Base-by-base conservation (phyloP, 2,329 filamentous ascomycete species). In the Orbilia javanica region DNA sequence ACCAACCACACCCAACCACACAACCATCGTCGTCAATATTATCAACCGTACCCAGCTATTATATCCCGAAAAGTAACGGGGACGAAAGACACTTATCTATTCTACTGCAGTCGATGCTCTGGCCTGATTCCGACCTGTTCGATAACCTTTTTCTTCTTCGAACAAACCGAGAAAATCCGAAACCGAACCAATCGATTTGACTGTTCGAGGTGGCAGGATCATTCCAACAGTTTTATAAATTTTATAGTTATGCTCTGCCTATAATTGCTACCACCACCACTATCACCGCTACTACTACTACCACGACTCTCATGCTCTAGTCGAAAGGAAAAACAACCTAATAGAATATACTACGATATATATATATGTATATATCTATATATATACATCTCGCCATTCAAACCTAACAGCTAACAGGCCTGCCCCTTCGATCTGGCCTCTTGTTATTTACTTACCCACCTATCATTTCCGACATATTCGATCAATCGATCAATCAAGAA, bases 31-130 rank as follows among this genome's bases (percentile, higher is more conserved):
- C 55, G 10, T 31, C 55, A 60, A 39, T 25, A n/a, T n/a, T n/a
- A n/a, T n/a, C n/a, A n/a, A n/a, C n/a, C n/a, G n/a, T n/a, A n/a
- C n/a, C n/a, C n/a, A n/a, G n/a, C n/a, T n/a, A n/a, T n/a, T n/a
- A n/a, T n/a, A 22, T 22, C 39, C 60, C 60, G 48, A 29, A 57
- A 39, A 73, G 65, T 76, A 65, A 76, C 72, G 72, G 65, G 65
- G 27, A 52, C 72, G 65, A 55, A 39, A 50, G 63, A 50, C 55
- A 39, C 55, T 29, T n/a, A 29, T 52, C 44, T 31, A 46, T 44
- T 44, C 2, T 3, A 2, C 25, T 25, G 46, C 20, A n/a, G 18
- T 39, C 52, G 27, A 53, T 53, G 50, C 31, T 13, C 31, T 42
- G 55, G 34, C 55, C 34, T 50, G 46, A 50, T 50, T 13, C 13